Percentiles rank a stretch among this genome's conserved stretches.
Evolutionary conservation across 1,284 basidiomycete species (phyloP).

Genomic region (Megacollybia platyphylla): DNA sequence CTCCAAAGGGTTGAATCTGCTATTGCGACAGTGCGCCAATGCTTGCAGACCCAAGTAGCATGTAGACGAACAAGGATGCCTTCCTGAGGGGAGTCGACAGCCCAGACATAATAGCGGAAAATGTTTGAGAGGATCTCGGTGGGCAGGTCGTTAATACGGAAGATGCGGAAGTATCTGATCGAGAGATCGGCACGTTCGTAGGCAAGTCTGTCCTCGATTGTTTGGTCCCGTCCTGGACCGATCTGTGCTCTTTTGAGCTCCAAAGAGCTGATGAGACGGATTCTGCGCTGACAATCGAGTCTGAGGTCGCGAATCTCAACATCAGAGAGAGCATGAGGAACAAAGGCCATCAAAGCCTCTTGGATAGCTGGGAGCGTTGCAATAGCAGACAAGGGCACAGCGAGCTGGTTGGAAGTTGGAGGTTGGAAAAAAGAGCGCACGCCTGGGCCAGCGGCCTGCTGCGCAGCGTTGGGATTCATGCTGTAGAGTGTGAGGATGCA

Average conservation of each 20-base stretch:
- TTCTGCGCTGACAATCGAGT: not conserved
- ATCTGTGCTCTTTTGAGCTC: not conserved
- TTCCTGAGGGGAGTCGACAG: slow-evolving; percentile 17
- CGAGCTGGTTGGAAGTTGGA: not conserved
- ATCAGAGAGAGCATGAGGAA: not conserved
- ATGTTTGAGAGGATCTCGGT: slow-evolving; percentile 50
- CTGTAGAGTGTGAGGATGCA: too few species aligned
- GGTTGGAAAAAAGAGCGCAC: not conserved
- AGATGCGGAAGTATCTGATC: slow-evolving; percentile 24
- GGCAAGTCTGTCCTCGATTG: slow-evolving; percentile 16
- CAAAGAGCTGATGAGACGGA: not conserved
- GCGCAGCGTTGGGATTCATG: not conserved
- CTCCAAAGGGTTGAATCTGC: slow-evolving; percentile 46
- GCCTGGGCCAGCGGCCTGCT: not conserved
- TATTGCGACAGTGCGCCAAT: slow-evolving; percentile 37
- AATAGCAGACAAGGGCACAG: not conserved
- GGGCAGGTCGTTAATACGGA: slow-evolving; percentile 50
- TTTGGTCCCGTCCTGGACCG: slow-evolving; percentile 6
- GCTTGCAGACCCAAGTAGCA: slow-evolving; percentile 44
- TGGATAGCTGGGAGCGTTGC: not conserved
- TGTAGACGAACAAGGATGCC: slow-evolving; percentile 27
- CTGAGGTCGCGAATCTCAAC: not conserved
- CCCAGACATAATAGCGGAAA: slow-evolving; percentile 42
- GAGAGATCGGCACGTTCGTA: slow-evolving; percentile 16
- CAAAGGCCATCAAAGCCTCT: not conserved